Evolutionary conservation across 1,284 basidiomycete species (phyloP).

Genomic region (Afroboletus lepidellus): DNA sequence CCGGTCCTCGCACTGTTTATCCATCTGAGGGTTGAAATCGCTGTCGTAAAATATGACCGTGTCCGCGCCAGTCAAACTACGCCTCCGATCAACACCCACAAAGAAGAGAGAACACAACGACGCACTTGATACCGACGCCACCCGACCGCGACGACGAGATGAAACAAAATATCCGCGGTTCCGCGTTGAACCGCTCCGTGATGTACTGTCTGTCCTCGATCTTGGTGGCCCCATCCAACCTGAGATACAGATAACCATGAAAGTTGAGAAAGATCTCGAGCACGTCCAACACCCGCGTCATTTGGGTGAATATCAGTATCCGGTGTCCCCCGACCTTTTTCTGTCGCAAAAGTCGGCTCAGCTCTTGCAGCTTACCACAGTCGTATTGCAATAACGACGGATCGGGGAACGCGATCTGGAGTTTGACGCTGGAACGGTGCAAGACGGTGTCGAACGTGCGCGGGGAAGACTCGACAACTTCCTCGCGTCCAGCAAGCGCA

Average conservation of each 20-base stretch:
- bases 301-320: conserved; percentile 94
- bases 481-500: conserved; percentile 49
- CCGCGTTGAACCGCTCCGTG: conserved; percentile 95
- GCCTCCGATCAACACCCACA: conserved; percentile 6
- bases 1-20: conserved; percentile 95
- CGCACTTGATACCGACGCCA: conserved; percentile 94
- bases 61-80: conserved; percentile 92
- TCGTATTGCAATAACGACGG: conserved; percentile 91
- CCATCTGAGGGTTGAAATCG: conserved; percentile 98
- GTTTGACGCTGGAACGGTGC: conserved; percentile 75
- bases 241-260: conserved; percentile 91
- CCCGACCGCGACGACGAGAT: conserved; percentile 93
- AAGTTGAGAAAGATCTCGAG: conserved; percentile 92
- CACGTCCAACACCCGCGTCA: conserved; percentile 94
- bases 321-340: conserved; percentile 88
- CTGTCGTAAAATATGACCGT: conserved; percentile 97
- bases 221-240: conserved; percentile 92
- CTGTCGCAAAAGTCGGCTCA: conserved; percentile 77
- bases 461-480: conserved; percentile 34
- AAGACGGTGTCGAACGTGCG: conserved; percentile 64
- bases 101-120: conserved; percentile 9
- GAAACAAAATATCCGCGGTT: conserved; percentile 88
- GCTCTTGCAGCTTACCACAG: conserved; percentile 91
- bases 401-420: conserved; percentile 94
- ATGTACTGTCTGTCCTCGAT: conserved; percentile 95